Evolutionary conservation across 345 rosid genomes (phyloP).

Genomic region (Salix suchowensis): DNA sequence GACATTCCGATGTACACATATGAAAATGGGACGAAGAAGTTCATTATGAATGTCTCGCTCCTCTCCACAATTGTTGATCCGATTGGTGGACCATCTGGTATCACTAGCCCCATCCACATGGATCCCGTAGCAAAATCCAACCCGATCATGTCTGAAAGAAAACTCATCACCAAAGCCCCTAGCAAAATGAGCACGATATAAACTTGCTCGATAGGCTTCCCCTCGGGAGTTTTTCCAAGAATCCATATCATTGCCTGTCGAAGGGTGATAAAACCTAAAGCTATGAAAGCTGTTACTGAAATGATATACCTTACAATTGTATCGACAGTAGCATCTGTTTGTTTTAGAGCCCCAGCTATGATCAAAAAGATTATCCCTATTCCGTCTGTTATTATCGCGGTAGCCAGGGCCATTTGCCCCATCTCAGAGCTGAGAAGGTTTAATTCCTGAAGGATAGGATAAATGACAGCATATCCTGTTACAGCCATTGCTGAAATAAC

Average conservation of each 20-base stretch:
- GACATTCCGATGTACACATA: slow-evolving; percentile 49
- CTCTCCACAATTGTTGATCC: slow-evolving; percentile 49
- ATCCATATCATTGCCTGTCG: slow-evolving; percentile 37
- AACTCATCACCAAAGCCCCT: slow-evolving; percentile 43
- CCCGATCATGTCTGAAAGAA: slow-evolving; percentile 67
- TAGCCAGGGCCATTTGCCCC: slow-evolving; percentile 17
- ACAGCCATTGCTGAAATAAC: slow-evolving; percentile 6
- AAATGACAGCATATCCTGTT: slow-evolving; percentile 16
- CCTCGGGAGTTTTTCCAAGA: slow-evolving; percentile 46
- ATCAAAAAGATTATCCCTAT: slow-evolving; percentile 3
- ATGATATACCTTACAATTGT: slow-evolving; percentile 31
- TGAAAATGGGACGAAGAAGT: slow-evolving; percentile 57
- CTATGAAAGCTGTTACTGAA: slow-evolving; percentile 5
- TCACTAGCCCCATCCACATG: slow-evolving; percentile 50
- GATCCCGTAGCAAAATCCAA: slow-evolving; percentile 56
- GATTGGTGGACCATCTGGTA: slow-evolving; percentile 68
- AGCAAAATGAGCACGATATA: slow-evolving; percentile 40
- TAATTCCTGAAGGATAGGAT: slow-evolving; percentile 21
- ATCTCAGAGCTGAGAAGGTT: slow-evolving; percentile 30
- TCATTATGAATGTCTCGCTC: slow-evolving; percentile 48
- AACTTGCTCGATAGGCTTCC: slow-evolving; percentile 44
- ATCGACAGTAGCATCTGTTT: slow-evolving; percentile 19
- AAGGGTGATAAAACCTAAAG: slow-evolving; percentile 28
- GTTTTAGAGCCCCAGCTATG: slow-evolving; percentile 20
- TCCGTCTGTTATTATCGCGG: slow-evolving; percentile 2